Evolutionary conservation across 2,329 filamentous ascomycete species (phyloP).

Genomic region (Colletotrichum sp.): DNA sequence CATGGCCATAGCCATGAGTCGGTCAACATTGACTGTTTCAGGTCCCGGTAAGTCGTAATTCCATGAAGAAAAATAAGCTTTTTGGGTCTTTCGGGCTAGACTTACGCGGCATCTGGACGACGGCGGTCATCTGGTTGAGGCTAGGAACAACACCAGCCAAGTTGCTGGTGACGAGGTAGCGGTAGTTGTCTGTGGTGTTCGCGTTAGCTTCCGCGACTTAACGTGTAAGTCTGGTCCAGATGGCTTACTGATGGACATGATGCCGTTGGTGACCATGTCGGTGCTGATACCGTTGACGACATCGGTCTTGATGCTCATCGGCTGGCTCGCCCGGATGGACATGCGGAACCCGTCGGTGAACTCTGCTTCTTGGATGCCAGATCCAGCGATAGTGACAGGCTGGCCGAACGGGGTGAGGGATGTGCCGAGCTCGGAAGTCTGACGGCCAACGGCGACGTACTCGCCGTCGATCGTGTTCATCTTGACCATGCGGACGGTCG

Average conservation of each 20-base stretch:
- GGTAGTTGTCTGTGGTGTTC: slow-evolving; percentile 20
- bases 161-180: slow-evolving; percentile 26
- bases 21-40: slow-evolving; percentile 25
- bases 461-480: slow-evolving; percentile 25
- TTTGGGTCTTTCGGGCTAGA: neutral
- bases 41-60: neutral
- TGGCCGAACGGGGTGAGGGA: slow-evolving; percentile 25
- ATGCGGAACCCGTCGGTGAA: slow-evolving; percentile 26
- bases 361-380: slow-evolving; percentile 26
- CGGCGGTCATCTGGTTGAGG: slow-evolving; percentile 25
- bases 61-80: neutral
- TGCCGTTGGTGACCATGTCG: slow-evolving; percentile 24
- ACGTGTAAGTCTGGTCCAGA: rapidly evolving
- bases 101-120: slow-evolving; percentile 25
- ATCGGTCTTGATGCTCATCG: slow-evolving; percentile 24
- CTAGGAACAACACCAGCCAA: slow-evolving; percentile 22
- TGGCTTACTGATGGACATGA: slow-evolving; percentile 23
- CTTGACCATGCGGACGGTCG: slow-evolving; percentile 26
- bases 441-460: slow-evolving; percentile 25
- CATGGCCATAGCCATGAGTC: slow-evolving; percentile 25
- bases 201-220: neutral
- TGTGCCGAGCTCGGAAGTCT: slow-evolving; percentile 21
- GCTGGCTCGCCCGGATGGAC: slow-evolving; percentile 26
- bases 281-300: slow-evolving; percentile 26
- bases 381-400: slow-evolving; percentile 22